Evolutionary conservation across 2,329 filamentous ascomycete species (phyloP).

Genomic region (Westerdykella ornata): DNA sequence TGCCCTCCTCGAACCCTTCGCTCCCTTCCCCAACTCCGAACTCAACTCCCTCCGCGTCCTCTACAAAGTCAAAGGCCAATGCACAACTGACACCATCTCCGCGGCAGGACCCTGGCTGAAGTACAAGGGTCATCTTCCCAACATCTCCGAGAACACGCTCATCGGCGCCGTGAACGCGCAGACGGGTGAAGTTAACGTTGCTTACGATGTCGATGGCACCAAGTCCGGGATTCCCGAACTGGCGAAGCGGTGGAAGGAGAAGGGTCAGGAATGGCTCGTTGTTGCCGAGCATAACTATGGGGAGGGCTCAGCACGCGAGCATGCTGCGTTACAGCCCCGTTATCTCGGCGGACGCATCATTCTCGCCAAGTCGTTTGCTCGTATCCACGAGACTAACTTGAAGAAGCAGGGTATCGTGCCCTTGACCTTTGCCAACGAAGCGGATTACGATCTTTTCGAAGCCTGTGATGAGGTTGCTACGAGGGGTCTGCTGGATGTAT

Average conservation of each 20-base stretch:
- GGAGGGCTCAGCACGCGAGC: slow-evolving; percentile 81
- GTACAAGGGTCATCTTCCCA: slow-evolving; percentile 97
- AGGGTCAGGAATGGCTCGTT: slow-evolving; percentile 76
- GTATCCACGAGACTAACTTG: slow-evolving; percentile 91
- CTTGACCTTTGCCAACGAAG: slow-evolving; percentile 80
- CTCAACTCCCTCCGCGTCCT: slow-evolving; percentile 74
- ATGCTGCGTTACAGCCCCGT: slow-evolving; percentile 83
- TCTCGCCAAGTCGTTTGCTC: slow-evolving; percentile 77
- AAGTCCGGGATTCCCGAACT: slow-evolving; percentile 78
- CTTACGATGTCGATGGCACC: slow-evolving; percentile 76
- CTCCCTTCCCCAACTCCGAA: slow-evolving; percentile 70
- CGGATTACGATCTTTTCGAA: slow-evolving; percentile 76
- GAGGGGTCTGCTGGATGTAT: slow-evolving; percentile 74
- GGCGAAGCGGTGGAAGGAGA: slow-evolving; percentile 71
- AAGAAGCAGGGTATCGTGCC: slow-evolving; percentile 98
- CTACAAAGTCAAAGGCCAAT: slow-evolving; percentile 95
- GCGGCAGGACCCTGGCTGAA: slow-evolving; percentile 96
- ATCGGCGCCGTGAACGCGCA: slow-evolving; percentile 91
- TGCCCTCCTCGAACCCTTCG: slow-evolving; percentile 84
- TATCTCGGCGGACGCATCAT: slow-evolving; percentile 82
- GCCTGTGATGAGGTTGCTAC: slow-evolving; percentile 81
- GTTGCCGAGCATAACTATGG: slow-evolving; percentile 98
- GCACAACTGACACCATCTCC: slow-evolving; percentile 97
- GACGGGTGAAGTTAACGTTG: slow-evolving; percentile 85
- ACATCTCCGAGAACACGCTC: slow-evolving; percentile 95